phyloP scores from a whole-genome alignment of 2,329 filamentous ascomycete genomes.

The Cladorrhinum sp. region DNA sequence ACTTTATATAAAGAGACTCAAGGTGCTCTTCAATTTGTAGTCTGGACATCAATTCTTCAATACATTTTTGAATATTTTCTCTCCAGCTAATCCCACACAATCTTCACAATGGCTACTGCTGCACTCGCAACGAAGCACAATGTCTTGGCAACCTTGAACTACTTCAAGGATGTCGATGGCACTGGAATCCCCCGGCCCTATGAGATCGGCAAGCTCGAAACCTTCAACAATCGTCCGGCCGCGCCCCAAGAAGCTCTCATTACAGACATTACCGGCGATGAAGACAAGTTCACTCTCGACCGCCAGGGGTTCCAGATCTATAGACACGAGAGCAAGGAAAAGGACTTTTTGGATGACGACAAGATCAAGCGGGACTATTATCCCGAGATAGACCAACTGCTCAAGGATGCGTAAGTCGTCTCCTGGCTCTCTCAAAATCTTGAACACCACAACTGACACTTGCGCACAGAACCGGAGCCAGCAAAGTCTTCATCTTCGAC shows the following conservation, averaged over 20 bases:
- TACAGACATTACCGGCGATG: slow-evolving; percentile 40
- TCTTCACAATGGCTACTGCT: slow-evolving; percentile 1
- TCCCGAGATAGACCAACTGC: slow-evolving; percentile 63
- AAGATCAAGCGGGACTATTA: slow-evolving; percentile 66
- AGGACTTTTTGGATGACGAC: slow-evolving; percentile 50
- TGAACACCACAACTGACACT: not conserved
- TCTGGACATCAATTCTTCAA: not conserved
- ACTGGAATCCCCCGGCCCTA: not conserved
- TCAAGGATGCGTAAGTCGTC: slow-evolving; percentile 48
- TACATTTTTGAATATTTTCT: not conserved
- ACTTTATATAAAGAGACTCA: not conserved
- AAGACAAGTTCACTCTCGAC: slow-evolving; percentile 41
- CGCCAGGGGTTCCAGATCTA: slow-evolving; percentile 40
- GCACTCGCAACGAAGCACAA: slow-evolving; percentile 14
- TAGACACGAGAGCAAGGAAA: slow-evolving; percentile 33
- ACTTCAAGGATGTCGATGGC: slow-evolving; percentile 27
- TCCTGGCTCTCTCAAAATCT: not conserved
- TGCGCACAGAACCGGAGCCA: slow-evolving; percentile 30
- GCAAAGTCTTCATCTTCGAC: slow-evolving; percentile 31
- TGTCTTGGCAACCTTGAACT: slow-evolving; percentile 30
- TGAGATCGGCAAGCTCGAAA: slow-evolving; percentile 1
- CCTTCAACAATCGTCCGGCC: slow-evolving; percentile 19
- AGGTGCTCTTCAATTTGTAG: not conserved
- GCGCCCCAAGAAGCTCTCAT: slow-evolving; percentile 40
- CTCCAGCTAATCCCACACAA: not conserved